phyloP scores from a whole-genome alignment of 1,284 basidiomycete genomes.

The Laetiporus sulphureus region DNA sequence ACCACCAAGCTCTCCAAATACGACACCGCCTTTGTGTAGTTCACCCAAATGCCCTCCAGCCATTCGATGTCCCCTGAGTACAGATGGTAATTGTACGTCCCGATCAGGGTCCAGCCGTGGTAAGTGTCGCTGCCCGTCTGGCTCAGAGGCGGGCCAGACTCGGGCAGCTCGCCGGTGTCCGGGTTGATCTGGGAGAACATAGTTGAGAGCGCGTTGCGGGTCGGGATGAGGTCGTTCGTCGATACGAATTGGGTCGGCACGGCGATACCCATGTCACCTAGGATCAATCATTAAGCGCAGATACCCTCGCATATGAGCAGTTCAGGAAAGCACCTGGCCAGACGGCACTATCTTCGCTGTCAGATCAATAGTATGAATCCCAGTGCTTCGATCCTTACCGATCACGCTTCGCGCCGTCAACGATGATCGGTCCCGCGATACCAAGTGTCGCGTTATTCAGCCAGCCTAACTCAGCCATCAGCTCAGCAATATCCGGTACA shows the following conservation, averaged over 20 bases:
- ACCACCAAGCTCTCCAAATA: slow-evolving; percentile 37
- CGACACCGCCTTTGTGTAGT: slow-evolving; percentile 42
- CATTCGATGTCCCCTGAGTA: slow-evolving; percentile 42
- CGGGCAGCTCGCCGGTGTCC: slow-evolving; percentile 45
- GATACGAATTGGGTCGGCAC: slow-evolving; percentile 56
- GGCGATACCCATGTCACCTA: slow-evolving; percentile 58
- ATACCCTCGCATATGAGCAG: no score
- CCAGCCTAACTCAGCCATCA: slow-evolving; percentile 36
- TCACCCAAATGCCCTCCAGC: slow-evolving; percentile 38
- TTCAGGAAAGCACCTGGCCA: slow-evolving; percentile 52
- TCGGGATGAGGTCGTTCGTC: slow-evolving; percentile 49
- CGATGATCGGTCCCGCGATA: slow-evolving; percentile 53
- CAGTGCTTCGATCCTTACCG: slow-evolving; percentile 26
- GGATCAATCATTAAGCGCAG: no score
- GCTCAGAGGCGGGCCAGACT: slow-evolving; percentile 51
- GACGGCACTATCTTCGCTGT: slow-evolving; percentile 33
- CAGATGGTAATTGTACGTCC: slow-evolving; percentile 37
- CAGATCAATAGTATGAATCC: background rate
- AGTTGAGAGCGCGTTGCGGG: slow-evolving; percentile 48
- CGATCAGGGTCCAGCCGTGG: slow-evolving; percentile 40
- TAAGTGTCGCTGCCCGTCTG: slow-evolving; percentile 41
- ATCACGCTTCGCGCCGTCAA: slow-evolving; percentile 57
- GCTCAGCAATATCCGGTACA: background rate
- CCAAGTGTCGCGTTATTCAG: slow-evolving; percentile 50
- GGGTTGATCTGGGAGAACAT: slow-evolving; percentile 52